phyloP scores from a whole-genome alignment of 441 rosid genomes.

The Syzygium syzygioides region DNA sequence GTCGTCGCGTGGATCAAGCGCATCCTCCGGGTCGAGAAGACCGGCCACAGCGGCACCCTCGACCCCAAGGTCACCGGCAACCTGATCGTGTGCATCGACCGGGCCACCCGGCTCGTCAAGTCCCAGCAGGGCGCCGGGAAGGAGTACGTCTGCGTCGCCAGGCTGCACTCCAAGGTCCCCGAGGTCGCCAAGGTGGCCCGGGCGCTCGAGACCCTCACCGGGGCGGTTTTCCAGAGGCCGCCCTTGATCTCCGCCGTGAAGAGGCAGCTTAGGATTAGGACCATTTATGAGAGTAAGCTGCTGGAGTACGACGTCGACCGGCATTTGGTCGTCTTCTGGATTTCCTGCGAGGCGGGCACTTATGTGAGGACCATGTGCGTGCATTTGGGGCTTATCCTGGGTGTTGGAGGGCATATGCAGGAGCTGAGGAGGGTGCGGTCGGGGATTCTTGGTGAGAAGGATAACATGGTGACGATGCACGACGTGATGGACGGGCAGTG shows the following conservation, averaged over 20 bases:
- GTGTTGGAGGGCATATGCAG: conserved; percentile 96
- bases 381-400: conserved; percentile 82
- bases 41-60: conserved; percentile 87
- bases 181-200: conserved; percentile 82
- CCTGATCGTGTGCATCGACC: conserved; percentile 80
- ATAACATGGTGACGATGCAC: conserved; percentile 96
- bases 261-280: conserved; percentile 89
- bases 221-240: conserved; percentile 88
- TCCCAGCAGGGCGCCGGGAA: conserved; percentile 96
- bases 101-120: conserved; percentile 90
- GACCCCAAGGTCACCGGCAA: conserved; percentile 95
- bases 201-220: conserved; percentile 81
- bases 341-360: conserved; percentile 95
- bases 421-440: conserved; percentile 91
- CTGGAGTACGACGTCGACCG: conserved; percentile 76
- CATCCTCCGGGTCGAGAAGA: conserved; percentile 70
- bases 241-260: conserved; percentile 88
- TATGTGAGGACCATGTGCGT: conserved; percentile 91
- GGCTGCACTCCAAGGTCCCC: conserved; percentile 70
- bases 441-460: conserved; percentile 79
- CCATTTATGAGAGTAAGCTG: conserved; percentile 78
- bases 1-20: conserved; percentile 97
- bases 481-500: conserved; percentile 94
- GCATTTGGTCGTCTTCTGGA: conserved; percentile 93
- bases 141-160: conserved; percentile 91